Conservation (phyloP, 1,284 basidiomycete genomes). For the Flammula alnicola region DNA sequence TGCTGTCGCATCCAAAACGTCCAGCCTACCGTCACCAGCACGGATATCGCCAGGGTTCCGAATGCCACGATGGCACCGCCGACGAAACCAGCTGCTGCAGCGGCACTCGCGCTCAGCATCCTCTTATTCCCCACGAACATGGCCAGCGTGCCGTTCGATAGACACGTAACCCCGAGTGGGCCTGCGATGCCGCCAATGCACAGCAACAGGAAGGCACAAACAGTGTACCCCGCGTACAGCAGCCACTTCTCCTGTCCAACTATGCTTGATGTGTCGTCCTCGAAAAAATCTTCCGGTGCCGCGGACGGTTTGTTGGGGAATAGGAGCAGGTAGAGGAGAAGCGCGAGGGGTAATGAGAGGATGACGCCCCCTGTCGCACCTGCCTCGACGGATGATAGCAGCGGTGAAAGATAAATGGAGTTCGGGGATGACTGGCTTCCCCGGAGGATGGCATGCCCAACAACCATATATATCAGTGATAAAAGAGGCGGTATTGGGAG, state of each 20-base stretch:
- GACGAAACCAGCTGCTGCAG: conserved; percentile 30
- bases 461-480: conserved; percentile 32
- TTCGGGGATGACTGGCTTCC: conserved; percentile 16
- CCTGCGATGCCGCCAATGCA: conserved; percentile 29
- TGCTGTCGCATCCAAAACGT: conserved; percentile 12
- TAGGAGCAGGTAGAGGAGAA: conserved; percentile 33
- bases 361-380: conserved; percentile 36
- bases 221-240: conserved; percentile 21
- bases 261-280: conserved; percentile 30
- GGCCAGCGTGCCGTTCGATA: conserved; percentile 17
- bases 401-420: conserved; percentile 22
- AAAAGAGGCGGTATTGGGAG: conserved; percentile 37
- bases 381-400: conserved; percentile 35
- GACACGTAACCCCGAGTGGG: conserved; percentile 34
- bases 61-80: conserved; percentile 29
- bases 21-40: conserved; percentile 8
- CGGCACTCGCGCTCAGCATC: conserved; percentile 27
- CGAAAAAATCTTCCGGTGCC: conserved; percentile 35
- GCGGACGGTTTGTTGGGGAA: conserved; percentile 24
- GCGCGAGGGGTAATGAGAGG: conserved; percentile 31
- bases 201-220: conserved; percentile 23
- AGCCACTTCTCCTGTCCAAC: conserved; percentile 11
- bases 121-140: conserved; percentile 14
- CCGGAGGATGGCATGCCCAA: conserved; percentile 36
- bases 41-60: conserved; percentile 7